These are phyloP conservation scores for Ceratobasidium sp. DNA, from an alignment of 1,284 basidiomycete species.

Conservation along the genomic window DNA sequence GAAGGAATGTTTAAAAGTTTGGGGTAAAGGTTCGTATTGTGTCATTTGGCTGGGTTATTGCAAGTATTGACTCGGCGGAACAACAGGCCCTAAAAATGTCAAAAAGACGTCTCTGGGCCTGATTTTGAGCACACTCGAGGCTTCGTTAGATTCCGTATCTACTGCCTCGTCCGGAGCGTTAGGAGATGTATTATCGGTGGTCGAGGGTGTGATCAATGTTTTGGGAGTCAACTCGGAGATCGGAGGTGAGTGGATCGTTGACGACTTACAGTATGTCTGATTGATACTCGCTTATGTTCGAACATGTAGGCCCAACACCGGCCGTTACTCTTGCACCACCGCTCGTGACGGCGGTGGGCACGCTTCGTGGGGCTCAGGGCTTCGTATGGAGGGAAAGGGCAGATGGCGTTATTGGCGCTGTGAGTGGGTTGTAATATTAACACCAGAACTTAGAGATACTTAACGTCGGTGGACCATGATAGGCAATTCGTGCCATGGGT, in stretches of 20 bases:
- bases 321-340: slow-evolving; percentile 46
- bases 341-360: slow-evolving; percentile 76
- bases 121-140: slow-evolving; percentile 15
- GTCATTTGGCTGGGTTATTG: background rate
- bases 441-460: too few relatives aligned
- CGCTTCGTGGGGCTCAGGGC: slow-evolving; percentile 75
- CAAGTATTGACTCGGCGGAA: background rate
- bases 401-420: slow-evolving; percentile 74
- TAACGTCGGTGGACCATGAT: background rate
- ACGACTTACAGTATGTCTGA: too few relatives aligned
- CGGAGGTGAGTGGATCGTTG: slow-evolving; percentile 57
- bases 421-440: slow-evolving; percentile 1
- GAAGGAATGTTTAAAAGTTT: slow-evolving; percentile 35
- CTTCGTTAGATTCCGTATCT: slow-evolving; percentile 28
- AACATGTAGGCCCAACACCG: slow-evolving; percentile 6
- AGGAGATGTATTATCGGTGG: slow-evolving; percentile 12
- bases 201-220: slow-evolving; percentile 17
- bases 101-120: slow-evolving; percentile 32
- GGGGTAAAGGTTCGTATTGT: slow-evolving; percentile 2
- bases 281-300: background rate
- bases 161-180: slow-evolving; percentile 30
- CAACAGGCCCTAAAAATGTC: slow-evolving; percentile 21
- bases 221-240: slow-evolving; percentile 42
- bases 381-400: slow-evolving; percentile 93
- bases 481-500: slow-evolving; percentile 86